A percentile compares a stretch with the other conserved stretches of the same genome.
phyloP scores from a whole-genome alignment of 306 rosid species.

The Benincasa hispida region DNA sequence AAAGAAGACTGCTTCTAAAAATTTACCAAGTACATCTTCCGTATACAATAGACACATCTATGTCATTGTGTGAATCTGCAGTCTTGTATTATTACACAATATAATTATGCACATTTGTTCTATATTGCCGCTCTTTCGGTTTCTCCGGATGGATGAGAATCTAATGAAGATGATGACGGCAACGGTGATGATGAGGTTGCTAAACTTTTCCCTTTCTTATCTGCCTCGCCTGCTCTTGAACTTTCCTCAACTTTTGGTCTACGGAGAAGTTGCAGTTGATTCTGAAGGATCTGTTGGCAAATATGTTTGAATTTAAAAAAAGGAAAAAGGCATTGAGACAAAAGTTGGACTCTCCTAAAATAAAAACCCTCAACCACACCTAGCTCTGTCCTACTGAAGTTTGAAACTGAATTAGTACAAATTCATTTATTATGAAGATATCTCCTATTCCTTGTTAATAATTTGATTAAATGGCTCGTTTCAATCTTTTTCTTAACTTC shows the following conservation, averaged over 20 bases:
- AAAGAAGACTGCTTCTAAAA: constrained; percentile 4
- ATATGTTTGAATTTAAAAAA: background rate
- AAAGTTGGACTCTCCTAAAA: background rate
- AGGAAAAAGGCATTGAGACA: background rate
- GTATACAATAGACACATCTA: background rate
- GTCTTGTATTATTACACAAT: constrained; percentile 8
- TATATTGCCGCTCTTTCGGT: constrained; percentile 1
- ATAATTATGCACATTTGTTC: background rate
- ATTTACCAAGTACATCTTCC: background rate
- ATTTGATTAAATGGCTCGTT: background rate
- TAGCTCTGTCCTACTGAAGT: background rate
- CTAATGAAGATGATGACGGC: constrained; percentile 3
- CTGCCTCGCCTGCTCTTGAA: constrained; percentile 15
- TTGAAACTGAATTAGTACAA: background rate
- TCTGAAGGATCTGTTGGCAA: constrained; percentile 39
- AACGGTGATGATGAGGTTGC: background rate
- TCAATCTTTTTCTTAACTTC: background rate
- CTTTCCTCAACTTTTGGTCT: constrained; percentile 21
- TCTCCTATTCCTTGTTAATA: background rate
- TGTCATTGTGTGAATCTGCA: background rate
- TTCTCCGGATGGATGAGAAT: constrained; percentile 12
- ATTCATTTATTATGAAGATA: background rate
- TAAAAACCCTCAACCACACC: background rate
- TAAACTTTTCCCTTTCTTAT: constrained; percentile 44
- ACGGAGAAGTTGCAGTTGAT: constrained; percentile 48